A percentile compares a stretch with the other conserved stretches of the same genome.
These are phyloP conservation scores for Lichtheimia ornata DNA, from an alignment of 371 early-diverging fungal genomes.

Conservation along the genomic window DNA sequence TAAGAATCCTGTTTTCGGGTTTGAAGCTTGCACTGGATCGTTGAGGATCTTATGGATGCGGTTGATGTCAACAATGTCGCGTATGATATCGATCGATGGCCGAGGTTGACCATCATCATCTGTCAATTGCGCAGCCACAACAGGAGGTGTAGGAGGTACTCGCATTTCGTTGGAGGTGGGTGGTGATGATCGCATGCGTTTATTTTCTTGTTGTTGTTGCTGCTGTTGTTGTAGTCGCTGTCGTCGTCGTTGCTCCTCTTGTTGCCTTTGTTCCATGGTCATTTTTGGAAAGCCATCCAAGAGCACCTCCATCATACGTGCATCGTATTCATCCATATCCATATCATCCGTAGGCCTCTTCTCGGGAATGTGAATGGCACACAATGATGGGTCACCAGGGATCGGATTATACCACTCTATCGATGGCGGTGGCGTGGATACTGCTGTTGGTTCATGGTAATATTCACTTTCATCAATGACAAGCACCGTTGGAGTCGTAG, in stretches of 20 bases:
- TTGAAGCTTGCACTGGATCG: constrained; percentile 10
- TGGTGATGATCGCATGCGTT: constrained; percentile 1
- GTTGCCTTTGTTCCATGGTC: not conserved
- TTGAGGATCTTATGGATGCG: constrained; percentile 4
- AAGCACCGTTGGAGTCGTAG: not conserved
- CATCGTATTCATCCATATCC: constrained; percentile 2
- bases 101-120: too few species aligned
- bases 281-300: not conserved
- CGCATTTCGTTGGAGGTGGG: not conserved
- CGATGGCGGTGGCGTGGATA: not conserved
- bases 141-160: not conserved
- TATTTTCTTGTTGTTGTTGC: not conserved
- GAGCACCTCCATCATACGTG: constrained; percentile 4
- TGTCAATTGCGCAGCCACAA: too few species aligned
- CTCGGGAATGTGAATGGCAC: constrained; percentile 6
- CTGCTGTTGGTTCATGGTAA: not conserved
- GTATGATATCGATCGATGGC: too few species aligned
- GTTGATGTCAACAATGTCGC: not conserved
- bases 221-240: not conserved
- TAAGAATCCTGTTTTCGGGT: constrained; percentile 3
- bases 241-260: not conserved
- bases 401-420: constrained; percentile 2
- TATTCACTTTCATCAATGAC: constrained; percentile 1
- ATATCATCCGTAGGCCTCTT: not conserved
- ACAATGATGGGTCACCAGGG: not conserved